phyloP scores from a whole-genome alignment of 495 filamentous ascomycete genomes.

The Neurospora tetrasperma region DNA sequence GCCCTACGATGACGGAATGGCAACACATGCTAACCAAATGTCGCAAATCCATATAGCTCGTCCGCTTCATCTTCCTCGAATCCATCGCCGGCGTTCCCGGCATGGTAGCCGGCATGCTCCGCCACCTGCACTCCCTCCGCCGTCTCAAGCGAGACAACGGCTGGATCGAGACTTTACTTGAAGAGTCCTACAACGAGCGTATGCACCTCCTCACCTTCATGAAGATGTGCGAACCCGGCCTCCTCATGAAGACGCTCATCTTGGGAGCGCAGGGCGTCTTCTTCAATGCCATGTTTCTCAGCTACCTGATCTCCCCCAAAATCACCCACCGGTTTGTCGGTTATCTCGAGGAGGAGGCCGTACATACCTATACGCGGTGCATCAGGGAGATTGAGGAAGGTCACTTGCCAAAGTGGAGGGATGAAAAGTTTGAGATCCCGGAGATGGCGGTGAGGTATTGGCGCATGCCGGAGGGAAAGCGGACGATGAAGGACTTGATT shows the following conservation, averaged over 20 bases:
- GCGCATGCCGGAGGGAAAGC: slow-evolving; percentile 77
- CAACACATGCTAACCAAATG: slow-evolving; percentile 3
- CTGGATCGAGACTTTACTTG: slow-evolving; percentile 94
- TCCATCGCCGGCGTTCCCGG: slow-evolving; percentile 91
- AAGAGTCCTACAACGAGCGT: slow-evolving; percentile 90
- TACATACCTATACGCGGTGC: slow-evolving; percentile 84
- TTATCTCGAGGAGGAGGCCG: slow-evolving; percentile 93
- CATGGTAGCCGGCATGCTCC: slow-evolving; percentile 91
- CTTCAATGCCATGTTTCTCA: slow-evolving; percentile 87
- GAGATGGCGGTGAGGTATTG: slow-evolving; percentile 86
- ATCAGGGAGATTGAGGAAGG: slow-evolving; percentile 80
- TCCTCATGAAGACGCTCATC: slow-evolving; percentile 83
- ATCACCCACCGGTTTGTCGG: slow-evolving; percentile 95
- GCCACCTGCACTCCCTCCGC: slow-evolving; percentile 75
- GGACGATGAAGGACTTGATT: slow-evolving; percentile 77
- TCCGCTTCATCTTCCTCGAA: slow-evolving; percentile 85
- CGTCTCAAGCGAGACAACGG: slow-evolving; percentile 87
- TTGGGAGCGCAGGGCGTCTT: slow-evolving; percentile 77
- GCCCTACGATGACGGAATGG: not conserved
- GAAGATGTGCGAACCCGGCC: slow-evolving; percentile 80
- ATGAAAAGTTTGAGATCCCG: slow-evolving; percentile 60
- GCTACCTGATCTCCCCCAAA: slow-evolving; percentile 79
- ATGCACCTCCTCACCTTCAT: slow-evolving; percentile 96
- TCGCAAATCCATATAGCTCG: slow-evolving; percentile 33
- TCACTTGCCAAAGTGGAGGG: slow-evolving; percentile 66